A percentile compares a stretch with the other conserved stretches of the same genome.
These are phyloP conservation scores for Priceomyces medius DNA, from an alignment of 805 yeast genomes.

Conservation along the genomic window DNA sequence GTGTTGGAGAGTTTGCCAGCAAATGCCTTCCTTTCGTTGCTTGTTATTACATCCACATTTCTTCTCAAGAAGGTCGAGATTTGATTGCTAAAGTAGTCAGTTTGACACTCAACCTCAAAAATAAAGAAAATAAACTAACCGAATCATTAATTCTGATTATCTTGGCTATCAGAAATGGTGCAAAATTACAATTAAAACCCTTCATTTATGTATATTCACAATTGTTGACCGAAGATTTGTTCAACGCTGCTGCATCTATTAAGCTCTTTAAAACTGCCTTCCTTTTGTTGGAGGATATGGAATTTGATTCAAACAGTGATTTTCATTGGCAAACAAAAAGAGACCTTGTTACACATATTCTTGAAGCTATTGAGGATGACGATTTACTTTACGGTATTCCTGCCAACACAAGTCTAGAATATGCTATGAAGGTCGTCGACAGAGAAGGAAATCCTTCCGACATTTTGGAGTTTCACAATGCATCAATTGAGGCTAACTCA, in stretches of 20 bases:
- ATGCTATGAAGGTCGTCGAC: constrained; percentile 46
- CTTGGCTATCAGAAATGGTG: constrained; percentile 41
- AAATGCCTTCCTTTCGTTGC: constrained; percentile 25
- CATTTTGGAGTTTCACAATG: constrained; percentile 54
- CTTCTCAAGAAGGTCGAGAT: constrained; percentile 11
- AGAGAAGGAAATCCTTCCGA: constrained; percentile 31
- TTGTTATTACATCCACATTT: constrained; percentile 19
- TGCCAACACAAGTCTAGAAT: constrained; percentile 49
- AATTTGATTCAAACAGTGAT: background rate
- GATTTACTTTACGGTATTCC: constrained; percentile 71
- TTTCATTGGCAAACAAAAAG: constrained; percentile 14
- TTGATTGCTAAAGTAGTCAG: constrained; percentile 11
- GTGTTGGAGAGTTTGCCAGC: constrained; percentile 14
- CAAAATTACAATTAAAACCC: constrained; percentile 22
- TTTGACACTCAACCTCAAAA: constrained; percentile 9
- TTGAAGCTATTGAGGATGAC: constrained; percentile 54
- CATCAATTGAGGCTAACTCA: constrained; percentile 48
- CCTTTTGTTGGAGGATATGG: constrained; percentile 47
- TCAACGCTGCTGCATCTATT: constrained; percentile 28
- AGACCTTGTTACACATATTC: constrained; percentile 35
- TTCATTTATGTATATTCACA: constrained; percentile 28
- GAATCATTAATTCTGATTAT: constrained; percentile 21
- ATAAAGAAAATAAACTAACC: constrained; percentile 8
- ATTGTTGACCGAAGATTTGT: constrained; percentile 28
- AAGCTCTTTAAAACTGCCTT: constrained; percentile 43